phyloP scores from a whole-genome alignment of 176 grass and related monocot species.

The Chrysopogon serrulatus region DNA sequence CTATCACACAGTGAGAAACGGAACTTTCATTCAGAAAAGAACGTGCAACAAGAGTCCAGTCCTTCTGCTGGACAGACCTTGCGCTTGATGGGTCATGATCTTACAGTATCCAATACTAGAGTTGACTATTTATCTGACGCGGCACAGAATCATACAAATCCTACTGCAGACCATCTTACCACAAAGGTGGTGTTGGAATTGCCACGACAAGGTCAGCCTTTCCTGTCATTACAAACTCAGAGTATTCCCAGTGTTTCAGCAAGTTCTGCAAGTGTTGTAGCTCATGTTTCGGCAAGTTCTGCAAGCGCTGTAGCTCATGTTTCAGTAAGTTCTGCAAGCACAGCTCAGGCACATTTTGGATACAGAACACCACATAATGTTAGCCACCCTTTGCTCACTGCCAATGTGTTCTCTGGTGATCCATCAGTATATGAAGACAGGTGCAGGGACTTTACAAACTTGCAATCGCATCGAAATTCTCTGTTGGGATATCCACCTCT shows the following conservation, averaged over 20 bases:
- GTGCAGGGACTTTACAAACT: background rate
- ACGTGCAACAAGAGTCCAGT: background rate
- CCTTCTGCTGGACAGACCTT: conserved; percentile 33
- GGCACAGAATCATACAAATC: conserved; percentile 2
- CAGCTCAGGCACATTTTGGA: conserved; percentile 19
- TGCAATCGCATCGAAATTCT: conserved; percentile 6
- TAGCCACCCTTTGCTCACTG: background rate
- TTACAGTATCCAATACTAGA: conserved; percentile 35
- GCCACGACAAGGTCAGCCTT: conserved; percentile 36
- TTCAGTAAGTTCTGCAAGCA: conserved; percentile 18
- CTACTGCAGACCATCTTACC: conserved; percentile 6
- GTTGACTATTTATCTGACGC: conserved; percentile 7
- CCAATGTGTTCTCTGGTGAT: conserved; percentile 27
- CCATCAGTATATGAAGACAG: conserved; percentile 16
- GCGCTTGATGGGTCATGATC: conserved; percentile 70
- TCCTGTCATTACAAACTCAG: conserved; percentile 34
- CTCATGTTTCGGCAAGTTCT: conserved; percentile 10
- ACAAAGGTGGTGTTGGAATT: conserved; percentile 30
- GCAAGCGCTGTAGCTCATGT: background rate
- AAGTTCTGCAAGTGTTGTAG: background rate
- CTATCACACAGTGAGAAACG: background rate
- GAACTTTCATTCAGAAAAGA: conserved; percentile 26
- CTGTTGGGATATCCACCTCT: conserved; percentile 16
- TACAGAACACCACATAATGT: conserved; percentile 15
- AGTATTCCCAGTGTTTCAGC: conserved; percentile 11